phyloP scores from a whole-genome alignment of 768 basidiomycete genomes.

The Albatrellus ellisii region DNA sequence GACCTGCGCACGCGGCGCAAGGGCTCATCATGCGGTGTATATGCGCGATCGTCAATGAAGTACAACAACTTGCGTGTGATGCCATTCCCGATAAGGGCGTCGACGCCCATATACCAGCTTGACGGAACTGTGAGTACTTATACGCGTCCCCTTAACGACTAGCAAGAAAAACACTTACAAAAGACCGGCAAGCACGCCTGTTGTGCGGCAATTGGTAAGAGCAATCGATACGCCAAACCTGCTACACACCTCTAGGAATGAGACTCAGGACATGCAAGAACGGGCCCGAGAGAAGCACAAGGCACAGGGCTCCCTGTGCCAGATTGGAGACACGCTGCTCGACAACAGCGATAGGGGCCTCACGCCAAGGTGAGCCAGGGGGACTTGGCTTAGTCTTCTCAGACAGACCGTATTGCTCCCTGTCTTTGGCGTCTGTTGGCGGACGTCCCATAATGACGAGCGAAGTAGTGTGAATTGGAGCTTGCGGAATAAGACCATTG shows the following conservation, averaged over 20 bases:
- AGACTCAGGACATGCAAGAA: slow-evolving; percentile 69
- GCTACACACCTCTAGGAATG: slow-evolving; percentile 43
- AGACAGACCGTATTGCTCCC: slow-evolving; percentile 16
- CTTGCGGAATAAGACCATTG: slow-evolving; percentile 76
- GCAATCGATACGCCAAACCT: slow-evolving; percentile 20
- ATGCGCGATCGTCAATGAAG: slow-evolving; percentile 55
- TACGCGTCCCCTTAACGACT: not conserved
- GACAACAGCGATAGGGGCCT: slow-evolving; percentile 62
- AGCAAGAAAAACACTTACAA: slow-evolving; percentile 43
- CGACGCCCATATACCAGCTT: slow-evolving; percentile 88
- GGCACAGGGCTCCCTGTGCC: slow-evolving; percentile 65
- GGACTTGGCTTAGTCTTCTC: slow-evolving; percentile 18
- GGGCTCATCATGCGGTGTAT: slow-evolving; percentile 57
- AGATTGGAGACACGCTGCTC: slow-evolving; percentile 93
- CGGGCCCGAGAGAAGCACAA: slow-evolving; percentile 71
- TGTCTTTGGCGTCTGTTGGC: slow-evolving; percentile 24
- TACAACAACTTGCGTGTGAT: slow-evolving; percentile 74
- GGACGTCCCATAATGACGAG: slow-evolving; percentile 53
- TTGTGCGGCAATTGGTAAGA: slow-evolving; percentile 1
- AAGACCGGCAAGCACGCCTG: slow-evolving; percentile 68
- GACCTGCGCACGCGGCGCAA: slow-evolving; percentile 63
- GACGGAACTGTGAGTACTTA: not conserved
- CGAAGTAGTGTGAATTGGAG: slow-evolving; percentile 85
- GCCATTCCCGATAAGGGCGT: slow-evolving; percentile 68
- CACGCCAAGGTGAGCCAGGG: slow-evolving; percentile 19